Conservation (phyloP, 1,139 yeast genomes). For the Candida glucosophila region DNA sequence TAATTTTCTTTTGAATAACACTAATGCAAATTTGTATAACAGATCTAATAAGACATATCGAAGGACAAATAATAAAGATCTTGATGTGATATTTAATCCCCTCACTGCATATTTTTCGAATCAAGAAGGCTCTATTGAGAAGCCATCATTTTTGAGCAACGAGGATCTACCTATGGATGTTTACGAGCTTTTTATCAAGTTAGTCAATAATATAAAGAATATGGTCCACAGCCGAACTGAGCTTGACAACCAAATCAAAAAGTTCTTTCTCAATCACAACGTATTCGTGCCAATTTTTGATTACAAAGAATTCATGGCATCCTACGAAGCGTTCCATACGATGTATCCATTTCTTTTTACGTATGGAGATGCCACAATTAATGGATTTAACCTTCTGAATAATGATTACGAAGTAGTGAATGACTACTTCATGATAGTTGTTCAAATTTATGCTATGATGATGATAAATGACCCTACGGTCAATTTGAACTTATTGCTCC, state of each 20-base stretch:
- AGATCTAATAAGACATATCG: conserved; percentile 34
- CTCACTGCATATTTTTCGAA: conserved; percentile 22
- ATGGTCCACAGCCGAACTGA: conserved; percentile 35
- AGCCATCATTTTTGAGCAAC: conserved; percentile 12
- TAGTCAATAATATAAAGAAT: conserved; percentile 39
- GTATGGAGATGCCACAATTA: conserved; percentile 41
- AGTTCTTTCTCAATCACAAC: conserved; percentile 50
- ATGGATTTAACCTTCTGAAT: conserved; percentile 41
- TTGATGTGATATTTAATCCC: conserved; percentile 37
- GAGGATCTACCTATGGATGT: conserved; percentile 31
- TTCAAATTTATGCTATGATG: conserved; percentile 39
- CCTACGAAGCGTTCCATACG: conserved; percentile 49
- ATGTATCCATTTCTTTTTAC: conserved; percentile 48
- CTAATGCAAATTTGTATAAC: conserved; percentile 35
- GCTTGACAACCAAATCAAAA: conserved; percentile 43
- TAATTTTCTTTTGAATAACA: conserved; percentile 36
- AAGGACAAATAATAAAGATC: conserved; percentile 31
- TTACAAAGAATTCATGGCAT: conserved; percentile 46
- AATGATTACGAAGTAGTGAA: conserved; percentile 45
- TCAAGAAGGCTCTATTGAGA: conserved; percentile 12
- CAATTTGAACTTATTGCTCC: conserved; percentile 31
- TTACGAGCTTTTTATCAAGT: conserved; percentile 36
- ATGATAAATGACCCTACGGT: conserved; percentile 41
- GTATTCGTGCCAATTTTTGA: conserved; percentile 55
- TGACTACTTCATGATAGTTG: conserved; percentile 38